Evolutionary conservation across 495 filamentous ascomycete genomes (phyloP).

Genomic region (Friedmanniomyces endolithicus): DNA sequence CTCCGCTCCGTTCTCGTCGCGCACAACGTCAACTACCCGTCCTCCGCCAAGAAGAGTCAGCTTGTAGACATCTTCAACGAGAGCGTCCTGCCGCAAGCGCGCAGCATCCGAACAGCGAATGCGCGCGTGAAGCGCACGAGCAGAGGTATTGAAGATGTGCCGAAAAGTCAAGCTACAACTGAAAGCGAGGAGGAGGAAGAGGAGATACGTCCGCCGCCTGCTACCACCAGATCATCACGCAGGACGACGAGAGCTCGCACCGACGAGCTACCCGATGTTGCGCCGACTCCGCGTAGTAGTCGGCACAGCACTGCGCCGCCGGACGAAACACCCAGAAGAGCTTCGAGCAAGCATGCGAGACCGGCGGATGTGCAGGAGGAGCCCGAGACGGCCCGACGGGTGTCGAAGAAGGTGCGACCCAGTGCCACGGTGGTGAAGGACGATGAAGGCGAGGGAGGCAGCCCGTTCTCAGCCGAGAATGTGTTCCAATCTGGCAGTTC

Average conservation of each 20-base stretch:
- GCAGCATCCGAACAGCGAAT: constrained; percentile 58
- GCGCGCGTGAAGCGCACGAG: constrained; percentile 67
- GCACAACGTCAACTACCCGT: constrained; percentile 71
- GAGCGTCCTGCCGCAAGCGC: constrained; percentile 63
- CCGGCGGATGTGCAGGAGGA: constrained; percentile 30
- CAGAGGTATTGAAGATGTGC: constrained; percentile 71
- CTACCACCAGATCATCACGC: constrained; percentile 26
- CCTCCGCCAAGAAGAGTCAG: constrained; percentile 76
- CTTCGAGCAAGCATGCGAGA: constrained; percentile 44
- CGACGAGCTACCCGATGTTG: constrained; percentile 14
- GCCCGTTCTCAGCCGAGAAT: constrained; percentile 75
- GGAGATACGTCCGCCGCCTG: constrained; percentile 36
- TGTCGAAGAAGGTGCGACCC: constrained; percentile 12
- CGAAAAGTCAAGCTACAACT: constrained; percentile 42
- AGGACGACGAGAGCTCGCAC: constrained; percentile 16
- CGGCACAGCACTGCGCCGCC: constrained; percentile 40
- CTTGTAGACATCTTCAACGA: constrained; percentile 73
- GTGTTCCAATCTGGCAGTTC: constrained; percentile 84
- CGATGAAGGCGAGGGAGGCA: constrained; percentile 34
- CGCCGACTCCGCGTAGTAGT: constrained; percentile 18
- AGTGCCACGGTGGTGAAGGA: constrained; percentile 32
- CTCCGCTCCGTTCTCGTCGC: constrained; percentile 80
- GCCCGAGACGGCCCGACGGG: constrained; percentile 11
- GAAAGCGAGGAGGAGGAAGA: constrained; percentile 33
- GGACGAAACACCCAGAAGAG: constrained; percentile 27